These are phyloP conservation scores for grape (Vitis vinifera) DNA, from an alignment of 164 flowering plant species.

Conservation along the genomic window ASM3070453v1 NC_081821.1:2249501-2250000, in stretches of 20 bases:
- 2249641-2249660: slow-evolving; percentile 90
- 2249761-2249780: slow-evolving; percentile 95
- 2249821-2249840: no score
- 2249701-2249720: slow-evolving; percentile 88
- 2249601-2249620: slow-evolving; percentile 76
- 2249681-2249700: slow-evolving; percentile 85
- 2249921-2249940: no score
- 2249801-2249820: slow-evolving; percentile 48
- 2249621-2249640: slow-evolving; percentile 86
- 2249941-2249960: no score
- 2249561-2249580: slow-evolving; percentile 92
- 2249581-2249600: slow-evolving; percentile 80
- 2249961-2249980: no score
- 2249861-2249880: no score
- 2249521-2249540: not conserved
- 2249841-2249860: no score
- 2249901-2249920: no score
- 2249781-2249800: slow-evolving; percentile 53
- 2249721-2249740: slow-evolving; percentile 78
- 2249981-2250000: no score
- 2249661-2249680: slow-evolving; percentile 91
- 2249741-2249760: slow-evolving; percentile 71
- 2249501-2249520: not conserved
- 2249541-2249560: slow-evolving; percentile 86
- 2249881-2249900: no score